Conservation (phyloP, 495 filamentous ascomycete species). For the Jackrogersella multiformis region DNA sequence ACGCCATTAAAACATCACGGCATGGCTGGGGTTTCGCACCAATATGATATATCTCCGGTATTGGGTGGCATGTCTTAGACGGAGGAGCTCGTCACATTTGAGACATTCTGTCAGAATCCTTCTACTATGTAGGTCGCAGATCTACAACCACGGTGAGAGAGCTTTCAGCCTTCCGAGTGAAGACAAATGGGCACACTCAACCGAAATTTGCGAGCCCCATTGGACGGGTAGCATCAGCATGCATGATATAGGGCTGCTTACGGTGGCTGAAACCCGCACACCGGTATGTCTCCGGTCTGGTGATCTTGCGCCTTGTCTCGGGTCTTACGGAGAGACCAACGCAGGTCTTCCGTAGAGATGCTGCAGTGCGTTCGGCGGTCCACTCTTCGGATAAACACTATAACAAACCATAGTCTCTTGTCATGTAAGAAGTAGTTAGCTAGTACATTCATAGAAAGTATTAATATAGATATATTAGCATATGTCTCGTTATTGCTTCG, state of each 20-base stretch:
- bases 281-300: conserved; percentile 11
- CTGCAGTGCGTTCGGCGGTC: background rate
- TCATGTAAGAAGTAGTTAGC: background rate
- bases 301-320: conserved; percentile 22
- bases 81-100: background rate
- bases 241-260: conserved; percentile 27
- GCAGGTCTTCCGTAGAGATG: background rate
- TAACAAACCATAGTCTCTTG: background rate
- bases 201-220: background rate
- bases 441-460: background rate
- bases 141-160: background rate
- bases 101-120: background rate
- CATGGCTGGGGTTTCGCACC: background rate
- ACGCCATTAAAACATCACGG: background rate
- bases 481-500: no score
- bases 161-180: background rate
- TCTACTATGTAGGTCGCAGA: background rate
- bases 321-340: background rate
- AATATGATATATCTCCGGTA: conserved; percentile 2
- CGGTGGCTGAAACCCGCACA: conserved; percentile 27
- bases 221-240: background rate
- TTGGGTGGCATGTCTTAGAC: conserved; percentile 7
- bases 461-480: no score
- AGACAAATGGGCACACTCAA: background rate
- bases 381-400: background rate